A percentile compares a stretch with the other conserved stretches of the same genome.
These are phyloP conservation scores for Ampelocalamus luodianensis DNA, from an alignment of 176 grass and related monocot genomes.

Conservation along the genomic window DNA sequence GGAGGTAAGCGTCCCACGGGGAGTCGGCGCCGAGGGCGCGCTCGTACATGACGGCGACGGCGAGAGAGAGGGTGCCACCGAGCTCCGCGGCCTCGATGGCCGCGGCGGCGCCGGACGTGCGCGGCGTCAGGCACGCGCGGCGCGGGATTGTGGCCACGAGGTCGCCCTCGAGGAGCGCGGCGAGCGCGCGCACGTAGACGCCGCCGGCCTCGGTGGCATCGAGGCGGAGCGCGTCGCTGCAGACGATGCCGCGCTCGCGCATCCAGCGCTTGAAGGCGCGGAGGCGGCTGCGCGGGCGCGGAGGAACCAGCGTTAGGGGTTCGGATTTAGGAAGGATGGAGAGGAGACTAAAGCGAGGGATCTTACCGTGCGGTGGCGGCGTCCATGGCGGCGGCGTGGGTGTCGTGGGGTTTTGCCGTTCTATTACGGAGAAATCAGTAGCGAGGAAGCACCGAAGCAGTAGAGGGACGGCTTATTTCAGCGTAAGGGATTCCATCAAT, in stretches of 20 bases:
- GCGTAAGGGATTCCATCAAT: too few species aligned
- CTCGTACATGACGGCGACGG: conserved; percentile 87
- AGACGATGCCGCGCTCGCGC: conserved; percentile 69
- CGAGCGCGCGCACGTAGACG: conserved; percentile 61
- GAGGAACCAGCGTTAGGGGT: neutral
- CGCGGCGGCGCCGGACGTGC: conserved; percentile 54
- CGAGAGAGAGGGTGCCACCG: conserved; percentile 61
- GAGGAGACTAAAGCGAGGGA: neutral
- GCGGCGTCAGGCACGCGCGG: conserved; percentile 70
- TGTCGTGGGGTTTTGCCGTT: neutral
- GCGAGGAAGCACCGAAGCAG: too few species aligned
- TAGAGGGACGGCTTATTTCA: too few species aligned
- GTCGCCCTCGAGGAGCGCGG: conserved; percentile 66
- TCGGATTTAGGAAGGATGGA: neutral
- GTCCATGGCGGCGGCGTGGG: conserved; percentile 41
- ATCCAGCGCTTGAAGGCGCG: conserved; percentile 85
- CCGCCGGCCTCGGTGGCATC: conserved; percentile 44
- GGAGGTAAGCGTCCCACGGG: conserved; percentile 74
- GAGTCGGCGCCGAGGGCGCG: conserved; percentile 54
- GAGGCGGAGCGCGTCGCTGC: conserved; percentile 80
- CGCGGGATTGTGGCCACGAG: conserved; percentile 83
- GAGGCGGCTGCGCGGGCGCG: conserved; percentile 50
- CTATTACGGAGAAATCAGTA: neutral
- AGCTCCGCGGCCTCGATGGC: conserved; percentile 66
- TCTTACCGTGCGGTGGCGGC: conserved; percentile 46